phyloP scores from a whole-genome alignment of 306 rosid species.

The Medicago arabica region DNA sequence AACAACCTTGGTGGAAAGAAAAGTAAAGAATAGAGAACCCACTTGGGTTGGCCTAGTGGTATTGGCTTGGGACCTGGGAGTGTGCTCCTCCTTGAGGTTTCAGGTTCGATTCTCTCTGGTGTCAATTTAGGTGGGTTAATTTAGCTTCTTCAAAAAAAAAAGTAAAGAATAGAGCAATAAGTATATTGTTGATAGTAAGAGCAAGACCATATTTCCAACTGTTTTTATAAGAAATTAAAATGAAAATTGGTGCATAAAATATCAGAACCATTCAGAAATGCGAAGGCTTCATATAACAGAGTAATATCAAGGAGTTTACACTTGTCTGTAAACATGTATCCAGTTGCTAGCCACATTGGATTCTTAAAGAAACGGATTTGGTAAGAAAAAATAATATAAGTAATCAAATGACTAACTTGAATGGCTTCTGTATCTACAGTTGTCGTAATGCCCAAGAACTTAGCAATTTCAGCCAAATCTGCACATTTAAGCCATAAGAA shows the following conservation, averaged over 20 bases:
- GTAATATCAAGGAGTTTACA: conserved; percentile 14
- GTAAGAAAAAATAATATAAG: neutral
- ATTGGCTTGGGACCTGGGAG: too few relatives aligned
- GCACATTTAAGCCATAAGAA: conserved; percentile 44
- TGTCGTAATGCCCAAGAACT: conserved; percentile 81
- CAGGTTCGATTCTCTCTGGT: too few relatives aligned
- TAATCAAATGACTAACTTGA: conserved; percentile 65
- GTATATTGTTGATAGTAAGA: conserved; percentile 12
- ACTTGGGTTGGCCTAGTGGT: too few relatives aligned
- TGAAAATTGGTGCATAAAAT: conserved; percentile 25
- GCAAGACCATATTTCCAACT: conserved; percentile 25
- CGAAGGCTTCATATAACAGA: conserved; percentile 8
- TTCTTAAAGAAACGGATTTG: neutral
- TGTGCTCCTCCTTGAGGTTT: too few relatives aligned
- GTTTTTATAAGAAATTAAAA: conserved; percentile 25
- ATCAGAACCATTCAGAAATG: conserved; percentile 8
- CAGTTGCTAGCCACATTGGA: conserved; percentile 9
- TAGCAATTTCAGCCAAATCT: conserved; percentile 95
- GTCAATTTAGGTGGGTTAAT: too few relatives aligned
- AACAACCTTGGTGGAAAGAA: neutral
- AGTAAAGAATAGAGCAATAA: conserved; percentile 5
- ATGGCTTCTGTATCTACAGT: conserved; percentile 84
- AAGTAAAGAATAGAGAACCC: neutral
- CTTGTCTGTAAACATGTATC: conserved; percentile 8
- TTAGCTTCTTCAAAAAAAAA: too few relatives aligned